These are phyloP conservation scores for Microstegium vimineum DNA, from an alignment of 176 grass and related monocot species.

Conservation along the genomic window DNA sequence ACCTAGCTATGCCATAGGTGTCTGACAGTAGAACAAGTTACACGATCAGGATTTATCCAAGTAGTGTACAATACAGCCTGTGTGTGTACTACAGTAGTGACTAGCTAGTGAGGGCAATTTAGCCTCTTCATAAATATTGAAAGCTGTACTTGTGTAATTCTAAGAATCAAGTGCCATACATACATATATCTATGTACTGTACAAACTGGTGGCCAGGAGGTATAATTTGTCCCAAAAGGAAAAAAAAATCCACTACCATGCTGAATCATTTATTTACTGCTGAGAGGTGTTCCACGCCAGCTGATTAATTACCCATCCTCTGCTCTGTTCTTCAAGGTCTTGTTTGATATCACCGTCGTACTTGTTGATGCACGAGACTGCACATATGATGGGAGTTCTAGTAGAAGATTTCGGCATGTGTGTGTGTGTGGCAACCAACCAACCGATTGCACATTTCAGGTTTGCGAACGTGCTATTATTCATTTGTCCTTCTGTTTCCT, in stretches of 20 bases:
- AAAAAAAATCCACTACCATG: too few relatives aligned
- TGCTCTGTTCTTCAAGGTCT: not conserved
- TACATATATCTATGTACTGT: too few relatives aligned
- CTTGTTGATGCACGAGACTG: not conserved
- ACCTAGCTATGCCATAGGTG: not conserved
- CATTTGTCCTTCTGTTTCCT: not conserved
- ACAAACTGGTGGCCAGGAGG: not conserved
- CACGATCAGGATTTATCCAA: not conserved
- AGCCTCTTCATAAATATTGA: not conserved
- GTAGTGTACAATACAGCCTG: too few relatives aligned
- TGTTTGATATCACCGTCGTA: not conserved
- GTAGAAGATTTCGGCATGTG: not conserved
- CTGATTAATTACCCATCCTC: not conserved
- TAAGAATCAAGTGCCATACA: not conserved
- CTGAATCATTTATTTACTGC: not conserved
- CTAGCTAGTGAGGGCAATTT: not conserved
- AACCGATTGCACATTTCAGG: not conserved
- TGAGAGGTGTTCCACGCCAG: too few relatives aligned
- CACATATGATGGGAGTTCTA: not conserved
- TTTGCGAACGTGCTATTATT: not conserved
- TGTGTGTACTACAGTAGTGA: not conserved
- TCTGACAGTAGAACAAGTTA: not conserved
- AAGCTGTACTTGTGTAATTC: not conserved
- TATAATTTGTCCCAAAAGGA: too few relatives aligned
- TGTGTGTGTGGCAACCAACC: not conserved